A percentile compares a stretch with the other conserved stretches of the same genome.
Evolutionary conservation across 257 asterid species (phyloP).

Genomic region (Solanum lycopersicoides): DNA sequence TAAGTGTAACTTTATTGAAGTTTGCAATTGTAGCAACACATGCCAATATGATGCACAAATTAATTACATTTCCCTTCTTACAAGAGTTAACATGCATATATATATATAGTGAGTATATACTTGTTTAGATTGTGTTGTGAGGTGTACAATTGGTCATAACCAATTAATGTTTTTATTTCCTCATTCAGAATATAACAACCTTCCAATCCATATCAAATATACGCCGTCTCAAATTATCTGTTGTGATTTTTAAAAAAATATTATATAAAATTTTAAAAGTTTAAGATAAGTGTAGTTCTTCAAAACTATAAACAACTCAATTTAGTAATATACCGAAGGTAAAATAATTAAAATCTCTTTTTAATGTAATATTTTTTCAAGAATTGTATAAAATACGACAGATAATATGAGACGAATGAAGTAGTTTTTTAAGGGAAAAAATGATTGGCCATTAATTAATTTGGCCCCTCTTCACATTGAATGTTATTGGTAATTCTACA

Average conservation of each 20-base stretch:
- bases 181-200: neutral
- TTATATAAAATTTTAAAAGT: too few relatives aligned
- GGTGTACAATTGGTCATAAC: neutral
- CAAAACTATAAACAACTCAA: neutral
- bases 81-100: neutral
- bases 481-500: neutral
- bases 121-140: neutral
- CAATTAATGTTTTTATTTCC: neutral
- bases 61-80: neutral
- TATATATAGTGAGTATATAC: neutral
- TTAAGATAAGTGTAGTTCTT: neutral
- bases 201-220: neutral
- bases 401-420: too few relatives aligned
- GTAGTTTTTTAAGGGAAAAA: neutral
- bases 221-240: fast-evolving
- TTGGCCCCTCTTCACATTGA: neutral
- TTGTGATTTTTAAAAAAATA: neutral
- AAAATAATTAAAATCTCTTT: neutral
- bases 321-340: neutral
- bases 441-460: neutral
- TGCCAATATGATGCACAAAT: neutral
- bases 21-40: neutral
- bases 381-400: too few relatives aligned
- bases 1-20: neutral
- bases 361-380: too few relatives aligned